Base-by-base conservation (phyloP, 2,329 filamentous ascomycete species). In the Thielaviopsis euricoi region DNA sequence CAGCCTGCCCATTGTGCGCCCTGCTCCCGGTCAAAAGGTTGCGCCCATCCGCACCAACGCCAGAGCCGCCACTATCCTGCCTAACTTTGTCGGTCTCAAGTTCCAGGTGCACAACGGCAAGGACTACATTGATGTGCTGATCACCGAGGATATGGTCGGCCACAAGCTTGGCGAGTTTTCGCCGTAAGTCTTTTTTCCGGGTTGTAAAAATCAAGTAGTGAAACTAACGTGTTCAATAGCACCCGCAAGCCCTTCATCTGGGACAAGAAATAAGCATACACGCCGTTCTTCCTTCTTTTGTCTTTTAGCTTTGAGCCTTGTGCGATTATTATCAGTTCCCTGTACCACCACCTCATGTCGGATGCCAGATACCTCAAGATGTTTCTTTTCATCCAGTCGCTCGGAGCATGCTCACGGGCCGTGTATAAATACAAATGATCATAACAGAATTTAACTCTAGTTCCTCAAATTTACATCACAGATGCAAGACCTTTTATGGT, bases 141-240 rank as follows among this genome's bases (percentile, higher is more conserved):
- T 96, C 62, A 95, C 89, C 17, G 90, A 95, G 69, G 87, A 95
- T 67, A 96, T 96, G 90, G 90, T 96, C 54, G 90, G 90, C 57
- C 86, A 93, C 71, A 96, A 95, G 73, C 77, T 96, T 64, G 90
- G 90, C 65, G 90, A 96, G 73, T 96, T 95, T 70, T 83, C 89
- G 62, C 76, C 81, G 89, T 95, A 80, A 67, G 88, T 81, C 26
- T 37, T 37, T 52, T 3, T 52, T 17, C 1, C 15, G 17, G 23
- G 6, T 50, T 57, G 43, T 19, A 57, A 26, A 21, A 6, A 12
- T 15, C 12, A 40, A 50, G 54, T n/a, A 17, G 54, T 13, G 17
- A 48, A 6, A 37, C 55, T 22, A 25, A 51, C 23, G 46, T 53
- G 29, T 58, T 19, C 40, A 33, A 49, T 46, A 82, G 79, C 58